Base-by-base conservation (phyloP, 2,329 filamentous ascomycete species). In the Aspergillus ochraceus region DNA sequence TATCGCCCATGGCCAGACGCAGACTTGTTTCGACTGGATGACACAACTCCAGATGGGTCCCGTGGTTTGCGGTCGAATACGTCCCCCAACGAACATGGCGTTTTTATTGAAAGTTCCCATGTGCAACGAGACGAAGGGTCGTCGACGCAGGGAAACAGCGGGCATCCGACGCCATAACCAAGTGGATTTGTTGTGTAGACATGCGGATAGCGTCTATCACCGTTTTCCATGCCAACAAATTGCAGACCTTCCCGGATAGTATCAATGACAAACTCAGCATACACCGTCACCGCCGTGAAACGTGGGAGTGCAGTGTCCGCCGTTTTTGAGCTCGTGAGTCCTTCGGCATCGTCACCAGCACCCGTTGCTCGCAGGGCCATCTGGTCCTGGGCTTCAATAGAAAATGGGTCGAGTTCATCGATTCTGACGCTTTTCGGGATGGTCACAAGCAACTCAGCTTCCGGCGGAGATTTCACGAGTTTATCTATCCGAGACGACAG, bases 71-170 rank as follows among this genome's bases (percentile, higher is more conserved):
- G 66, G 65, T 81, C 75, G 67, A 83, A 83, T 54, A 79, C 90
- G 78, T 97, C 92, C 5, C 93, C 93, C 0, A 99, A 80, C 0
- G 93, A 97, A 54, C 90, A 86, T 11, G 94, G 91, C 67, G 89
- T 94, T 59, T 89, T 92, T 70, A 99, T 88, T 2, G 90, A 91
- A 53, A 99, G 84, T 59, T 92, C 91, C 91, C 95, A 99, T 11
- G 88, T 88, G 70, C 89, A 94, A 58, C 92, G 86, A 59, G 90
- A 88, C 36, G 88, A 87, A 24, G 90, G 86, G 71, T 96, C 90
- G 72, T 99, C 95, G 55, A 98, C 84, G 73, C 95, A 98, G 0
- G 95, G 95, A 69, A 99, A 99, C 26, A 98, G 86, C 67, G 89
- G 93, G 51, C 88, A 94, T 1, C 92, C 88, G 19, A 87, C 88